Percentiles rank a stretch among this genome's conserved stretches.
Conservation (phyloP, 129 eudicot species). For the Dittrichia graveolens region DNA sequence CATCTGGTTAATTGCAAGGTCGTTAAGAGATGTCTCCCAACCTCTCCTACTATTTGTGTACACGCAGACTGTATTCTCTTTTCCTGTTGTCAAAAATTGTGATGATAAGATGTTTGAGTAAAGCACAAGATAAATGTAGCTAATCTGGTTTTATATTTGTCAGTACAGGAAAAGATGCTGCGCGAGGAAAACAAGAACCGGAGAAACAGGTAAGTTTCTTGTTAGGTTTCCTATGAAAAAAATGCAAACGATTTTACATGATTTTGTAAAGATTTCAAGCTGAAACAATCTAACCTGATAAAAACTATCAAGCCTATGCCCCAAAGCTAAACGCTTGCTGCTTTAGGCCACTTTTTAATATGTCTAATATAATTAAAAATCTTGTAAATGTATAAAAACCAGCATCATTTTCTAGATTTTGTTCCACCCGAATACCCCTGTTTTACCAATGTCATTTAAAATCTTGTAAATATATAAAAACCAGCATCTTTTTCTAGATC, state of each 20-base stretch:
- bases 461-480: too few relatives aligned
- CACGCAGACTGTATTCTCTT: not conserved
- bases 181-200: not conserved
- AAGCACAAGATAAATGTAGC: not conserved
- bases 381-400: too few relatives aligned
- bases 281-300: not conserved
- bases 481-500: too few relatives aligned
- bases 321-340: not conserved
- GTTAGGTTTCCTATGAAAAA: not conserved
- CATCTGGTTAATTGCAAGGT: slow-evolving; percentile 28
- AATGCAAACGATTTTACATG: not conserved
- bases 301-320: not conserved
- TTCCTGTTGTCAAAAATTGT: not conserved
- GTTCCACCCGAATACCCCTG: too few relatives aligned
- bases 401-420: too few relatives aligned
- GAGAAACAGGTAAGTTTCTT: not conserved
- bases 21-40: not conserved
- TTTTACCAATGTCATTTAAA: too few relatives aligned
- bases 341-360: too few relatives aligned
- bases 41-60: not conserved
- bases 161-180: slow-evolving; percentile 4
- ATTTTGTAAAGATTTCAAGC: not conserved
- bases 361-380: too few relatives aligned
- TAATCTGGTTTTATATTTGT: not conserved
- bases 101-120: not conserved